phyloP scores from a whole-genome alignment of 441 rosid genomes.

The Pelargonium citronellum region DNA sequence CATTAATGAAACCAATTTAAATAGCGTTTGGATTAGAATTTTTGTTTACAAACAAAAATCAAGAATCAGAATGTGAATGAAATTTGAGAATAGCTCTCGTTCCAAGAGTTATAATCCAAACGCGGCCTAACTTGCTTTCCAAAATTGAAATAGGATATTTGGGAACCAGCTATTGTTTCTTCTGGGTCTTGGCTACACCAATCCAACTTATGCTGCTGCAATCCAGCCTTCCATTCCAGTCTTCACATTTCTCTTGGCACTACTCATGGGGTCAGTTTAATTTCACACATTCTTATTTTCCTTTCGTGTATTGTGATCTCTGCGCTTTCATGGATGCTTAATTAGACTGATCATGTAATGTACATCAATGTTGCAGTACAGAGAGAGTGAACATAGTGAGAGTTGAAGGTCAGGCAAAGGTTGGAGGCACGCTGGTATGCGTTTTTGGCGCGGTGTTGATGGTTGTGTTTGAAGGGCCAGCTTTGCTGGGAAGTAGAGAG shows the following conservation, averaged over 20 bases:
- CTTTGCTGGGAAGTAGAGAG: constrained; percentile 53
- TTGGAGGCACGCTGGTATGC: constrained; percentile 71
- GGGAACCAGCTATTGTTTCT: constrained; percentile 96
- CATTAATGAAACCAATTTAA: background rate
- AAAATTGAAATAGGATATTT: constrained; percentile 59
- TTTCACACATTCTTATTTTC: background rate
- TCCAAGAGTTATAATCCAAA: too few species aligned
- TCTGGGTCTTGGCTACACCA: constrained; percentile 87
- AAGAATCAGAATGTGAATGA: too few species aligned
- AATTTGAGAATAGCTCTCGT: too few species aligned
- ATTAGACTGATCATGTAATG: constrained; percentile 19
- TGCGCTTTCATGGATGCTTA: constrained; percentile 16
- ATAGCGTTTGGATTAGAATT: background rate
- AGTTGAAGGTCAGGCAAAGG: constrained; percentile 87
- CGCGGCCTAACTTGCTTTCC: background rate
- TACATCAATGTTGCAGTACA: constrained; percentile 63
- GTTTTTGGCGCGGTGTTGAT: constrained; percentile 84
- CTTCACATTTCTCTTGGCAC: constrained; percentile 84
- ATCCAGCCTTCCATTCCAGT: constrained; percentile 96
- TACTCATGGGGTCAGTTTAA: constrained; percentile 73
- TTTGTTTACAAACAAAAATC: too few species aligned
- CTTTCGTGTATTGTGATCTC: constrained; percentile 7
- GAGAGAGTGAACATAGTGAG: constrained; percentile 70
- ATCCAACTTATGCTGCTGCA: constrained; percentile 97
- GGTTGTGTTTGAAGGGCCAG: constrained; percentile 85